Evolutionary conservation across 345 rosid species (phyloP).

Genomic region (Ricinus communis): DNA sequence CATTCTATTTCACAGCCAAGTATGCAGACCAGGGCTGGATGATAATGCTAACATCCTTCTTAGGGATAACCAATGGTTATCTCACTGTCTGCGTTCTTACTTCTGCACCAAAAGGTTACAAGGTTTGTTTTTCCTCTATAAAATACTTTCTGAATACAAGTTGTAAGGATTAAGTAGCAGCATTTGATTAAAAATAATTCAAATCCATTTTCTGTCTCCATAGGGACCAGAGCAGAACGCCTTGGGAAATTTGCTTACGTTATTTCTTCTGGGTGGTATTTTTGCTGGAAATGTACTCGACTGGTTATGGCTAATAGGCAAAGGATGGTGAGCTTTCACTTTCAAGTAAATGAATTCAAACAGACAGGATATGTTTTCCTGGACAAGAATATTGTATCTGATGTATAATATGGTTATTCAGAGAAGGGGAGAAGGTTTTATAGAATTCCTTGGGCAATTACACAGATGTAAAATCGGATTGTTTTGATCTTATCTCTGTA

Average conservation of each 20-base stretch:
- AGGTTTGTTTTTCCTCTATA: slow-evolving; percentile 40
- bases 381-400: too few species aligned
- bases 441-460: too few species aligned
- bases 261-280: slow-evolving; percentile 54
- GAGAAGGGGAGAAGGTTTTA: too few species aligned
- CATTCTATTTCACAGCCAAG: slow-evolving; percentile 74
- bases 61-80: slow-evolving; percentile 73
- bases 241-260: slow-evolving; percentile 57
- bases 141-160: neutral
- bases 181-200: too few species aligned
- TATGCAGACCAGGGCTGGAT: slow-evolving; percentile 88
- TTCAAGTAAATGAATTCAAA: too few species aligned
- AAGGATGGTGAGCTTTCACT: slow-evolving; percentile 45
- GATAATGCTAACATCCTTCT: slow-evolving; percentile 67
- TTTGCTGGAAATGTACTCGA: slow-evolving; percentile 57
- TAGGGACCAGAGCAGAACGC: slow-evolving; percentile 80
- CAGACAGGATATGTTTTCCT: too few species aligned
- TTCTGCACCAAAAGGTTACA: slow-evolving; percentile 79
- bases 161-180: too few species aligned
- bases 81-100: slow-evolving; percentile 77
- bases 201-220: neutral
- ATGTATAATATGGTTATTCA: too few species aligned
- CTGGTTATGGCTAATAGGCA: slow-evolving; percentile 70
- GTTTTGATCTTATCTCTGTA: too few species aligned
- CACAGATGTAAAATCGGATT: too few species aligned